Evolutionary conservation across 2,329 filamentous ascomycete species (phyloP), one percentile per base, ranked within the genome.

Genomic region (Fusarium tanahbumbuense): DNA sequence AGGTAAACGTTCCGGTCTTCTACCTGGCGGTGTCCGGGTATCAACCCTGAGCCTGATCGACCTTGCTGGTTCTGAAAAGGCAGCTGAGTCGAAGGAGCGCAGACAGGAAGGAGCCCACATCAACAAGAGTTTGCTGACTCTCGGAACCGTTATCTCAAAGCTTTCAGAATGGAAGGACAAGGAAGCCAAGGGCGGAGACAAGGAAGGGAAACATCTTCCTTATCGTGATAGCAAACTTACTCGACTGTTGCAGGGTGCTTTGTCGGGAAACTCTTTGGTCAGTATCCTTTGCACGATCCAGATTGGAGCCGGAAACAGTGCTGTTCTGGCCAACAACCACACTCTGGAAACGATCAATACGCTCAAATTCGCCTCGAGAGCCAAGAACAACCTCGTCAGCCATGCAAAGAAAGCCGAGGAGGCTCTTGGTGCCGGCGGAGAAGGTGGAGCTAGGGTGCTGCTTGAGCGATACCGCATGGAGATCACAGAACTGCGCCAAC

Each of bases 171-270:
- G 91, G 76, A 97, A 97, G 77, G 93, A 97, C 44, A 95, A 94
- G 79, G 87, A 92, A 60, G 88, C 87, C 55, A 92, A 91, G 76
- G 83, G 86, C 8, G 85, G 82, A 18, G 93, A 97, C 75, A 94
- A 94, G 76, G 93, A 97, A 72, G 91, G 89, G 52, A 97, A 97
- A 79, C 96, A 99, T 85, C 81, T 99, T 68, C 96, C 96, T 5
- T 99, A 98, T 80, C 89, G 96, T 78, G 96, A 99, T 83, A 98
- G 94, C 86, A 99, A 99, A 80, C 88, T 99, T 73, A 99, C 96
- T 13, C 88, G 96, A 74, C 84, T 99, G 65, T 85, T 99, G 40
- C 96, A 99, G 81, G 93, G 93, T 42, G 96, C 96, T 5, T 83
- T 99, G 41, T 97, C 95, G 0, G 96, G 96, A 52, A 93, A 95